Evolutionary conservation across 2,329 filamentous ascomycete species (phyloP).

Genomic region (Dothistroma septosporum): DNA sequence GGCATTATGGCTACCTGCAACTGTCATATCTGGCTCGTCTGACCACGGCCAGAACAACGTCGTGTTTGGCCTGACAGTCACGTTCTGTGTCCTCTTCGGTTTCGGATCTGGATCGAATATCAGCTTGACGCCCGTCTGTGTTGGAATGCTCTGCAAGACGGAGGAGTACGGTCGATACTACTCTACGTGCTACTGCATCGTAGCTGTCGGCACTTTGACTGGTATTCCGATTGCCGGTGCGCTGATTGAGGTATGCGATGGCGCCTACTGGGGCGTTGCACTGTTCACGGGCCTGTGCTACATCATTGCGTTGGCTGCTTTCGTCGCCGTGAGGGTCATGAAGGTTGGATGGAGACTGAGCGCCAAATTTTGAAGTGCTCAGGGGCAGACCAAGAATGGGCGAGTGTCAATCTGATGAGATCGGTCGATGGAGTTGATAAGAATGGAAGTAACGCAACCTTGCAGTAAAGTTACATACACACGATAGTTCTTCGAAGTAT

Average conservation of each 20-base stretch:
- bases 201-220: slow-evolving; percentile 26
- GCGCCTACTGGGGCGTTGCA: slow-evolving; percentile 30
- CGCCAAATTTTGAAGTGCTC: slow-evolving; percentile 16
- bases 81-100: slow-evolving; percentile 33
- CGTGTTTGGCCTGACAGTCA: slow-evolving; percentile 25
- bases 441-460: too few species aligned
- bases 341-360: slow-evolving; percentile 40
- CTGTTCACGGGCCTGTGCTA: slow-evolving; percentile 28
- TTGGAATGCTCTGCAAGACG: slow-evolving; percentile 45
- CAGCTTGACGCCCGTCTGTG: slow-evolving; percentile 40
- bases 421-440: too few species aligned
- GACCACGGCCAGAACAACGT: slow-evolving; percentile 17
- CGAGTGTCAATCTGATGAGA: too few species aligned
- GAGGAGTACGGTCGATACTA: slow-evolving; percentile 41
- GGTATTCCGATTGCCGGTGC: slow-evolving; percentile 34
- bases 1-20: slow-evolving; percentile 69
- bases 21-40: slow-evolving; percentile 36
- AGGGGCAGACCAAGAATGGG: too few species aligned
- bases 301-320: slow-evolving; percentile 19
- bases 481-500: too few species aligned
- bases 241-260: slow-evolving; percentile 24
- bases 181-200: slow-evolving; percentile 34
- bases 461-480: too few species aligned
- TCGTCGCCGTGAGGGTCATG: slow-evolving; percentile 36
- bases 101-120: slow-evolving; percentile 39